phyloP scores from a whole-genome alignment of 345 rosid species.

The Hirschfeldia incana region DNA sequence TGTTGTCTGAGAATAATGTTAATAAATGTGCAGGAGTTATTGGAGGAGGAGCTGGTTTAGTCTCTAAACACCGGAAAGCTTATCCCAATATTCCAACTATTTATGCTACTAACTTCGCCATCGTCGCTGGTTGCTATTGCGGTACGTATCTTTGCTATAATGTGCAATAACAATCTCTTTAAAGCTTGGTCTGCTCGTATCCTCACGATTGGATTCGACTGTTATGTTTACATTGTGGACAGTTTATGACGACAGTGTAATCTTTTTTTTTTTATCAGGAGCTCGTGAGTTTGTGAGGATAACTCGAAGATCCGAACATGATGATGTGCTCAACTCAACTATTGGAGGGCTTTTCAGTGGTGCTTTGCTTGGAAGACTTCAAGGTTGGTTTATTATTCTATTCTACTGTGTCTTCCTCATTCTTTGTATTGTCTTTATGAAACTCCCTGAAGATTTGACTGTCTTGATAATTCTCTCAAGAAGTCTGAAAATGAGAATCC shows the following conservation, averaged over 20 bases:
- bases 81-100: slow-evolving; percentile 62
- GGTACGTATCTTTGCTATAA: slow-evolving; percentile 44
- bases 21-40: slow-evolving; percentile 46
- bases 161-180: neutral
- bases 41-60: slow-evolving; percentile 72
- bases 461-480: neutral
- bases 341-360: slow-evolving; percentile 81
- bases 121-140: slow-evolving; percentile 74
- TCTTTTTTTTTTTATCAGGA: slow-evolving; percentile 47
- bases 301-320: slow-evolving; percentile 63
- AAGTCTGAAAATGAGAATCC: neutral
- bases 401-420: neutral
- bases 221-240: neutral
- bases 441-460: neutral
- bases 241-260: neutral
- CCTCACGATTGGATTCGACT: neutral
- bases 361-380: slow-evolving; percentile 83
- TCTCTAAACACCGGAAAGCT: slow-evolving; percentile 60
- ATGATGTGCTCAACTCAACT: slow-evolving; percentile 70
- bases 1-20: slow-evolving; percentile 11
- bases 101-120: slow-evolving; percentile 70
- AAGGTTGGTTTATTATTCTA: slow-evolving; percentile 47
- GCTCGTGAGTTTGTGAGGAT: slow-evolving; percentile 79
- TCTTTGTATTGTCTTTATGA: neutral
- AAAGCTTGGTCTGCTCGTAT: neutral